Percentiles rank a stretch among this genome's conserved stretches.
These are phyloP conservation scores for Parastagonospora nodorum DNA, from an alignment of 2,329 filamentous ascomycete genomes.

Conservation along the genomic window DNA sequence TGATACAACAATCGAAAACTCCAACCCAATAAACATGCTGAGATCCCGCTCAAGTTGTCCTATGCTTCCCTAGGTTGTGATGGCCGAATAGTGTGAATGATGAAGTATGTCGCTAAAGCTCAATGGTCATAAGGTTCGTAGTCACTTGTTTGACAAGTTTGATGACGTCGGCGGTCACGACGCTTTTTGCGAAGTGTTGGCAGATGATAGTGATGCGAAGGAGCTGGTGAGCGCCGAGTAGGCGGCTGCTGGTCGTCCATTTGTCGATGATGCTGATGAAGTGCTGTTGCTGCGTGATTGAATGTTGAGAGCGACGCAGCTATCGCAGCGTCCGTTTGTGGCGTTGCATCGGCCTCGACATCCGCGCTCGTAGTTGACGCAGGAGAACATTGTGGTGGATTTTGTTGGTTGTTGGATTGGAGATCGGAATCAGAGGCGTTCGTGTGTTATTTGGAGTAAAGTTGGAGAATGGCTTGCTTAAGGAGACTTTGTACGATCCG, in stretches of 20 bases:
- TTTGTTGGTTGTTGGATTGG: background rate
- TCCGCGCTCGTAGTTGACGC: conserved; percentile 52
- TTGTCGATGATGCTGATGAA: conserved; percentile 39
- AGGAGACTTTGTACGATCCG: background rate
- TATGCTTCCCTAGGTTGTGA: conserved; percentile 3
- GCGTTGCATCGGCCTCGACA: conserved; percentile 50
- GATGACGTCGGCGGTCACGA: conserved; percentile 17
- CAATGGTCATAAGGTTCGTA: conserved; percentile 24
- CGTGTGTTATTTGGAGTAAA: conserved; percentile 3
- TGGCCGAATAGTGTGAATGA: conserved; percentile 2
- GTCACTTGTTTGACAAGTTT: conserved; percentile 7
- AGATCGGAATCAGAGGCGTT: background rate
- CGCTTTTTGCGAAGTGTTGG: conserved; percentile 26
- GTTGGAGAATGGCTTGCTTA: background rate
- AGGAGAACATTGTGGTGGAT: conserved; percentile 48
- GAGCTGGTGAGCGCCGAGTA: conserved; percentile 49
- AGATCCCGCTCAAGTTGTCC: background rate
- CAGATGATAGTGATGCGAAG: conserved; percentile 46
- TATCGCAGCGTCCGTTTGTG: conserved; percentile 44
- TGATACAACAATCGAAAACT: conserved; percentile 3
- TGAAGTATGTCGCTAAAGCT: conserved; percentile 28
- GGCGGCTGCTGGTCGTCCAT: conserved; percentile 24
- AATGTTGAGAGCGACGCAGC: conserved; percentile 48
- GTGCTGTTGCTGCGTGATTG: conserved; percentile 39
- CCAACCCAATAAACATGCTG: conserved; percentile 13